A percentile compares a stretch with the other conserved stretches of the same genome.
phyloP scores from a whole-genome alignment of 306 rosid species.

The Malus orientalis region DNA sequence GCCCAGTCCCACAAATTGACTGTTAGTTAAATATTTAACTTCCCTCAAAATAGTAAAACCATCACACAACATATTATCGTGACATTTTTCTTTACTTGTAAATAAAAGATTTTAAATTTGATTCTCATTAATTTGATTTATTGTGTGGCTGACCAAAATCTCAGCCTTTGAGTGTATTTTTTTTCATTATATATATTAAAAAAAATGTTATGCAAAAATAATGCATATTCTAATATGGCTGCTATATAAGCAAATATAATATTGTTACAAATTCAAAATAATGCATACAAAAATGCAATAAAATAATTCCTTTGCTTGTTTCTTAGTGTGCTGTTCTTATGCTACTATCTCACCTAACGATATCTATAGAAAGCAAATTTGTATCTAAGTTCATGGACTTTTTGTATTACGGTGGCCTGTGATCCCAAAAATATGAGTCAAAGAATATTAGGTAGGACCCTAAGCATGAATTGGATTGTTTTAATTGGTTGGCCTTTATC shows the following conservation, averaged over 20 bases:
- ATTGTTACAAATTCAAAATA: background rate
- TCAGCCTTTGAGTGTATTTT: background rate
- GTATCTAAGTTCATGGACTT: background rate
- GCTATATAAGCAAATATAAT: background rate
- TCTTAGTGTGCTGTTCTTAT: background rate
- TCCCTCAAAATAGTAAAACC: too few species aligned
- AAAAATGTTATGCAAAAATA: too few species aligned
- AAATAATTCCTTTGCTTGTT: background rate
- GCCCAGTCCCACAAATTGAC: background rate
- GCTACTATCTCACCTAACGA: background rate
- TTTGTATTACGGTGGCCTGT: background rate
- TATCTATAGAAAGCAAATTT: background rate
- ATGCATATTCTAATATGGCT: background rate
- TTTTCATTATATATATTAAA: background rate
- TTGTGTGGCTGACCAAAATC: too few species aligned
- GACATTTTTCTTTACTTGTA: too few species aligned
- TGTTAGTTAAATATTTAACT: too few species aligned
- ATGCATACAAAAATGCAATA: background rate
- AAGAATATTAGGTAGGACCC: background rate
- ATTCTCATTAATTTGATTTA: too few species aligned
- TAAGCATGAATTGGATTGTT: background rate
- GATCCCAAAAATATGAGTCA: background rate
- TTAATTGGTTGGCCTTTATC: too few species aligned
- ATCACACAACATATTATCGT: too few species aligned
- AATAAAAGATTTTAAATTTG: rapidly evolving